These are phyloP conservation scores for Beauveria australis DNA, from an alignment of 2,329 filamentous ascomycete genomes.

Conservation along the genomic window DNA sequence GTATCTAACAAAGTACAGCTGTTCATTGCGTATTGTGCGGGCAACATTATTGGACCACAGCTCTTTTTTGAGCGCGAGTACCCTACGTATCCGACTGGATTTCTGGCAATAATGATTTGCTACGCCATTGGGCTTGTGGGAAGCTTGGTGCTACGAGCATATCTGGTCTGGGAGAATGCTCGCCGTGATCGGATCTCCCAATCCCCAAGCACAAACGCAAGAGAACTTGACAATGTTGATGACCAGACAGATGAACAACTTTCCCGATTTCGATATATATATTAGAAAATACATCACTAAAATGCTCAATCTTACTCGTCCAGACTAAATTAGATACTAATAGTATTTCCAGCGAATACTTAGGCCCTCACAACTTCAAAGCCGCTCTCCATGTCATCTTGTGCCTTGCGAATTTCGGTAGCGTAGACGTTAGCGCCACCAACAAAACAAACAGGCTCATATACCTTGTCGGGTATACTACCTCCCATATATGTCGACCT, in stretches of 20 bases:
- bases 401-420: neutral
- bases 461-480: slow-evolving; percentile 3
- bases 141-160: slow-evolving; percentile 37
- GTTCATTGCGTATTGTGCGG: slow-evolving; percentile 52
- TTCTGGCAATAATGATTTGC: slow-evolving; percentile 53
- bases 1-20: slow-evolving; percentile 16
- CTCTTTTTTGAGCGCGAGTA: slow-evolving; percentile 49
- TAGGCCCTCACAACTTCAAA: neutral
- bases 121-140: slow-evolving; percentile 41
- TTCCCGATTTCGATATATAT: neutral
- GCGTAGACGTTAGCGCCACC: neutral
- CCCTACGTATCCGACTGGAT: slow-evolving; percentile 53
- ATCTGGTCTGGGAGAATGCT: slow-evolving; percentile 43
- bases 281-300: neutral
- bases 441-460: neutral
- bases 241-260: neutral
- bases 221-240: neutral
- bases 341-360: neutral
- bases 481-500: slow-evolving; percentile 7
- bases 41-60: slow-evolving; percentile 54
- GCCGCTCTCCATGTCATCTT: neutral
- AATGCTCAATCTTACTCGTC: neutral
- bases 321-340: neutral
- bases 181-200: slow-evolving; percentile 33
- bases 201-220: neutral